phyloP scores from a whole-genome alignment of 345 rosid genomes.

The Physaria fendleri region DNA sequence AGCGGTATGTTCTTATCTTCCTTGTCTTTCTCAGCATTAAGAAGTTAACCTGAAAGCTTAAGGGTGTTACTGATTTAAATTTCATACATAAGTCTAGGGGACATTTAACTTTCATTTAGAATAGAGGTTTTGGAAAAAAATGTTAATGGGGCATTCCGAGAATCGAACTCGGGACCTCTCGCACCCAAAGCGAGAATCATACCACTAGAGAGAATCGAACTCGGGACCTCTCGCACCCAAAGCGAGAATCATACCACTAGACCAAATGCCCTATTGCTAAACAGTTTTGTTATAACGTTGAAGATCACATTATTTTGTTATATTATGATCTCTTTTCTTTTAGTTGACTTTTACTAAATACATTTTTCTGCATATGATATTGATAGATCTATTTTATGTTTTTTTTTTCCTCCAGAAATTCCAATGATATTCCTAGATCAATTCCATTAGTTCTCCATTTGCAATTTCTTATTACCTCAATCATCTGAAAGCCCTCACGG shows the following conservation, averaged over 20 bases:
- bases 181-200: conserved; percentile 87
- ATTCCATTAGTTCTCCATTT: not conserved
- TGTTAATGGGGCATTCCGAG: conserved; percentile 50
- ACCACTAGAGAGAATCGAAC: conserved; percentile 53
- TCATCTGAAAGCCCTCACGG: not conserved
- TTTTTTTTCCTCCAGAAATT: not conserved
- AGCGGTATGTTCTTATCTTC: too few relatives aligned
- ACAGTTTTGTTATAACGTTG: not conserved
- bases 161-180: conserved; percentile 74
- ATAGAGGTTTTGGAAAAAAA: too few relatives aligned
- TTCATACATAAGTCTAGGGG: too few relatives aligned
- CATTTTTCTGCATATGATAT: not conserved
- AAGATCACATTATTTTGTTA: not conserved
- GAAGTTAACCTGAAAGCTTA: too few relatives aligned
- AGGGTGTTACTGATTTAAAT: too few relatives aligned
- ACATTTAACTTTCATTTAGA: too few relatives aligned
- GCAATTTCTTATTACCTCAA: not conserved
- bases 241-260: conserved; percentile 88
- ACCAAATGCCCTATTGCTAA: conserved; percentile 24
- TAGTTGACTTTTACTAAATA: not conserved
- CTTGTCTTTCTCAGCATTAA: too few relatives aligned
- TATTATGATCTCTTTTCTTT: not conserved
- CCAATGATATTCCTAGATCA: not conserved
- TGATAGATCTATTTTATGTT: not conserved
- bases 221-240: conserved; percentile 84